Conservation (phyloP, 1,139 yeast genomes). For the Blastobotrys proliferans region DNA sequence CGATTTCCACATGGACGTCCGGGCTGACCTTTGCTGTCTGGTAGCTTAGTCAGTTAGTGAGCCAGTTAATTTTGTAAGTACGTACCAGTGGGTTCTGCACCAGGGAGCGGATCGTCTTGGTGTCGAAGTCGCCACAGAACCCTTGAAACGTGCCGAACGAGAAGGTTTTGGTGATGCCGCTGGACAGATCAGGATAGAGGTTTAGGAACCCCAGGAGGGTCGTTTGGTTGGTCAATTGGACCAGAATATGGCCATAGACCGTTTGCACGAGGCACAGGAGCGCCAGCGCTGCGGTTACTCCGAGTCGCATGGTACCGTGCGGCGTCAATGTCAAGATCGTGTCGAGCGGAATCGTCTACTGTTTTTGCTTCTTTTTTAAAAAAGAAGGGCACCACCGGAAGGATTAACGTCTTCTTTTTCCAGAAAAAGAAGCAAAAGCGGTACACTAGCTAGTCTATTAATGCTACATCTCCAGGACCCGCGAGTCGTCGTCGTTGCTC, state of each 20-base stretch:
- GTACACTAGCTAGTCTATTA: too few relatives aligned
- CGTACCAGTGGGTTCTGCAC: slow-evolving; percentile 20
- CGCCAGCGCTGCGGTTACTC: too few relatives aligned
- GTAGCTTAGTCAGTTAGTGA: neutral
- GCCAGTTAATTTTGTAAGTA: slow-evolving; percentile 4
- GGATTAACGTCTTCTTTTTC: too few relatives aligned
- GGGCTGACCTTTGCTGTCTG: slow-evolving; percentile 30
- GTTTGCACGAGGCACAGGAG: too few relatives aligned
- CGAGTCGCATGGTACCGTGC: too few relatives aligned
- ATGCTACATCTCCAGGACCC: slow-evolving; percentile 19
- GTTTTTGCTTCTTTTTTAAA: too few relatives aligned
- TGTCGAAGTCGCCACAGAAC: slow-evolving; percentile 29
- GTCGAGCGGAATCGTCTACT: too few relatives aligned
- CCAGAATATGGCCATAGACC: slow-evolving; percentile 21
- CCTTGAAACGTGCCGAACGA: slow-evolving; percentile 31
- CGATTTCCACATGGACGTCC: slow-evolving; percentile 26
- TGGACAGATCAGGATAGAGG: slow-evolving; percentile 24
- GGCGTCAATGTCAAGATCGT: too few relatives aligned
- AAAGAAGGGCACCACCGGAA: too few relatives aligned
- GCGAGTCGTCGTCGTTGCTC: slow-evolving; percentile 23
- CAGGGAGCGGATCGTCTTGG: slow-evolving; percentile 19
- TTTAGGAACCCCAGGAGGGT: slow-evolving; percentile 23
- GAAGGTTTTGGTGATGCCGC: slow-evolving; percentile 25
- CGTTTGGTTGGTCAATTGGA: slow-evolving; percentile 25
- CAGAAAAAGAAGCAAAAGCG: too few relatives aligned